Base-by-base conservation (phyloP, 805 yeast species). In the Metschnikowia drakensbergensis region DNA sequence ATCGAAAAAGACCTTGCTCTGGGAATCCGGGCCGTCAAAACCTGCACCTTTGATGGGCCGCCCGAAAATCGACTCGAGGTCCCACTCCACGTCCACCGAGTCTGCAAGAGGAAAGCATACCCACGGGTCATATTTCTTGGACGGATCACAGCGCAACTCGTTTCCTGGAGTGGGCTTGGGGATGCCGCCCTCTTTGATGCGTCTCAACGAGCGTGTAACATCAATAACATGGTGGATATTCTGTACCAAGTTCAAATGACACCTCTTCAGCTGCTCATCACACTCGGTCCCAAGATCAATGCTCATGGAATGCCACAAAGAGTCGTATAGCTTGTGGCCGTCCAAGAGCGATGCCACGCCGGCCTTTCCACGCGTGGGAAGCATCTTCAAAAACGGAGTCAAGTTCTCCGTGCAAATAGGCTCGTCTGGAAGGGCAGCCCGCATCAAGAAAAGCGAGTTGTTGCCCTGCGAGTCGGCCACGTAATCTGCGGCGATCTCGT, bases 321-420 rank as follows among this genome's bases (percentile, higher is more conserved):
- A 83, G 60, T 90, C 96, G 65, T 90, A 94, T 6, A 89, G 79
- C 60, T 84, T 84, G 63, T 89, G 96, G 17, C 99, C 98, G 58
- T 90, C 96, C 25, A 94, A 71, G 37, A 92, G 71, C 0, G 95
- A 79, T 0, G 96, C 80, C 35, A 94, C 71, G 2, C 99, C 99
- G 0, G 95, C 83, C 63, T 84, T 86, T 2, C 97, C 97, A 61
- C 88, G 84, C 8, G 97, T 87, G 3, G 99, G 98, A 28, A 94
- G 74, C 52, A 94, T 72, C 62, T 90, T 91, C 53, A 94, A 66
- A 57, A 92, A 89, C 0, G 99, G 98, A 0, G 99, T 92, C 61
- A 94, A 75, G 67, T 94, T 94, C 65, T 94, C 99, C 0, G 99
- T 94, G 67, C 99, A 94, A 13, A 94, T 83, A 0, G 97, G 96